Evolutionary conservation across 1,139 yeast species (phyloP).

Genomic region (Pichia sp.): DNA sequence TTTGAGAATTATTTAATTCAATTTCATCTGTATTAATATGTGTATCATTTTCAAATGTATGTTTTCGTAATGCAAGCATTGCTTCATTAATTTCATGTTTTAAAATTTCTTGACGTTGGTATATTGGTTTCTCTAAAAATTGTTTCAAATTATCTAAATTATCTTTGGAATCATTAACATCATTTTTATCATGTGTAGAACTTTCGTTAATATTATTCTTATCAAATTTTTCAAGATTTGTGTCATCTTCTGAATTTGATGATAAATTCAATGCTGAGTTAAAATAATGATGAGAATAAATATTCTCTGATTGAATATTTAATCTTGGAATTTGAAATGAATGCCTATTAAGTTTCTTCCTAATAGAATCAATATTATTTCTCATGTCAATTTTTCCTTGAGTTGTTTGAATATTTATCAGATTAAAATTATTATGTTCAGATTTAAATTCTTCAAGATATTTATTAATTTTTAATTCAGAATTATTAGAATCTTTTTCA

Average conservation of each 20-base stretch:
- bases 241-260: neutral
- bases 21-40: neutral
- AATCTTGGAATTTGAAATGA: neutral
- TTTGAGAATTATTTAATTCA: neutral
- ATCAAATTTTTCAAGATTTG: neutral
- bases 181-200: no score
- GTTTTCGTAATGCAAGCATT: conserved; percentile 5
- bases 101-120: conserved; percentile 8
- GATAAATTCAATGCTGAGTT: neutral
- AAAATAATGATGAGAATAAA: neutral
- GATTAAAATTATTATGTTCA: neutral
- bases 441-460: neutral
- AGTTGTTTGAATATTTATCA: neutral
- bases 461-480: neutral
- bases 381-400: neutral
- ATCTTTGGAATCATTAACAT: no score
- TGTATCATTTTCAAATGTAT: neutral
- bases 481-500: neutral
- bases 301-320: neutral
- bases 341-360: no score
- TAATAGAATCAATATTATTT: neutral
- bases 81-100: conserved; percentile 8
- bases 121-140: conserved; percentile 1
- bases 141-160: neutral
- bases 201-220: no score